Evolutionary conservation across 2,329 filamentous ascomycete species (phyloP).

Genomic region (Trichoderma oligosporum): DNA sequence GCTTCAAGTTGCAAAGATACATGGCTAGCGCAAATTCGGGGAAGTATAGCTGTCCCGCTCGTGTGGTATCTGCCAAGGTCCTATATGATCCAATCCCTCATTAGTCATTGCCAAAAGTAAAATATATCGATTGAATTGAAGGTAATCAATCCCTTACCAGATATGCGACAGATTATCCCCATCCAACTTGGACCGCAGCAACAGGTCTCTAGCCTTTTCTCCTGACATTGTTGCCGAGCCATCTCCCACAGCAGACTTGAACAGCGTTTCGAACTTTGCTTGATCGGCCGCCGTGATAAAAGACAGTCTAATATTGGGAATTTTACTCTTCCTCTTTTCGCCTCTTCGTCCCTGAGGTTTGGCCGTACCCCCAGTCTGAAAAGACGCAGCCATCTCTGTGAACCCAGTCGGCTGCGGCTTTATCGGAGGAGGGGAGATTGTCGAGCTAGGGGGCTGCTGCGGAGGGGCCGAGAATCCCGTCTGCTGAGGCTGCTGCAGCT

Average conservation of each 20-base stretch:
- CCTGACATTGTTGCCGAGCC: conserved; percentile 81
- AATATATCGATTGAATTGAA: not conserved
- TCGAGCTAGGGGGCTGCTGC: conserved; percentile 47
- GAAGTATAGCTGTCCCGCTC: conserved; percentile 92
- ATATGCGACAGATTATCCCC: conserved; percentile 88
- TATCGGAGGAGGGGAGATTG: conserved; percentile 55
- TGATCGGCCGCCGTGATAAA: conserved; percentile 96
- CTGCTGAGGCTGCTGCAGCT: conserved; percentile 46
- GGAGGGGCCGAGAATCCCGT: conserved; percentile 46
- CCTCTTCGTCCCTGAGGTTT: conserved; percentile 45
- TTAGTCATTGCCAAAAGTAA: conserved; percentile 19
- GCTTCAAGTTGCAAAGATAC: conserved; percentile 94
- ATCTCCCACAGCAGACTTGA: conserved; percentile 89
- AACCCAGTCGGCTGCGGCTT: conserved; percentile 65
- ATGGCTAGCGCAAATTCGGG: conserved; percentile 96
- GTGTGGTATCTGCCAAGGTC: conserved; percentile 92
- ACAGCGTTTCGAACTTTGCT: conserved; percentile 93
- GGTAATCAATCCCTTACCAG: conserved; percentile 56
- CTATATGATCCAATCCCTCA: conserved; percentile 38
- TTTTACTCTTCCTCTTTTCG: conserved; percentile 63
- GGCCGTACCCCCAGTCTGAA: conserved; percentile 49
- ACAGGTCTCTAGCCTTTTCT: conserved; percentile 85
- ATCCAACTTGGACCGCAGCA: conserved; percentile 82
- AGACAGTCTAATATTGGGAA: conserved; percentile 88
- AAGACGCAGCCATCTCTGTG: conserved; percentile 63